phyloP scores from a whole-genome alignment of 2,329 filamentous ascomycete genomes.

The Hysterium pulicare region DNA sequence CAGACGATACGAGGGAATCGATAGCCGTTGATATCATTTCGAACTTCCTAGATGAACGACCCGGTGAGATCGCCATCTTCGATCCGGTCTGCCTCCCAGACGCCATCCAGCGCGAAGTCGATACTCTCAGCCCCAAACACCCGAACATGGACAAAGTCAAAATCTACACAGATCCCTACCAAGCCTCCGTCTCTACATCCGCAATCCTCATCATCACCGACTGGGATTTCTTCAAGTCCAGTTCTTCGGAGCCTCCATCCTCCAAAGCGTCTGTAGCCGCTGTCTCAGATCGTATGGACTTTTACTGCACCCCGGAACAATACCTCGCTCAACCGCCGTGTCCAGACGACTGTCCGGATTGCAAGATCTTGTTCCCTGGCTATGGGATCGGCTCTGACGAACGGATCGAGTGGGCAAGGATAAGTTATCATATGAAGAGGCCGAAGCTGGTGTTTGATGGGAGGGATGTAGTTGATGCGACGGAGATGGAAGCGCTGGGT shows the following conservation, averaged over 20 bases:
- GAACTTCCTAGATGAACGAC: slow-evolving; percentile 61
- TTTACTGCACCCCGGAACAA: too few species aligned
- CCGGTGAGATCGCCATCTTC: slow-evolving; percentile 63
- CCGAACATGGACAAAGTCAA: slow-evolving; percentile 53
- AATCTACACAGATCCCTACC: slow-evolving; percentile 47
- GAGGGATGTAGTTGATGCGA: slow-evolving; percentile 29
- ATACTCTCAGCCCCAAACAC: slow-evolving; percentile 3
- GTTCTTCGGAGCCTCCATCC: too few species aligned
- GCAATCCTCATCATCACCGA: slow-evolving; percentile 8
- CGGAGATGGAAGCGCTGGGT: slow-evolving; percentile 25
- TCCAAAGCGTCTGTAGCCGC: background rate
- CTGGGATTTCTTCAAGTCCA: slow-evolving; percentile 9
- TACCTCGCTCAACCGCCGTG: slow-evolving; percentile 2
- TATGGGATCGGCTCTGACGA: background rate
- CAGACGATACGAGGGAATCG: slow-evolving; percentile 69
- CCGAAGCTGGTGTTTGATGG: slow-evolving; percentile 37
- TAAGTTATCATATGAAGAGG: slow-evolving; percentile 28
- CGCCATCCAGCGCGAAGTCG: slow-evolving; percentile 4
- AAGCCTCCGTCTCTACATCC: slow-evolving; percentile 4
- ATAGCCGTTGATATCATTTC: slow-evolving; percentile 66
- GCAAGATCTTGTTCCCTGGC: background rate
- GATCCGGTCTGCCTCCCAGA: slow-evolving; percentile 48
- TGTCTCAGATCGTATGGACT: background rate
- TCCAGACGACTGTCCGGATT: slow-evolving; percentile 1
- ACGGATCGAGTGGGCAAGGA: slow-evolving; percentile 27